phyloP scores from a whole-genome alignment of 2,329 filamentous ascomycete species.

The Fusarium haematococcum region DNA sequence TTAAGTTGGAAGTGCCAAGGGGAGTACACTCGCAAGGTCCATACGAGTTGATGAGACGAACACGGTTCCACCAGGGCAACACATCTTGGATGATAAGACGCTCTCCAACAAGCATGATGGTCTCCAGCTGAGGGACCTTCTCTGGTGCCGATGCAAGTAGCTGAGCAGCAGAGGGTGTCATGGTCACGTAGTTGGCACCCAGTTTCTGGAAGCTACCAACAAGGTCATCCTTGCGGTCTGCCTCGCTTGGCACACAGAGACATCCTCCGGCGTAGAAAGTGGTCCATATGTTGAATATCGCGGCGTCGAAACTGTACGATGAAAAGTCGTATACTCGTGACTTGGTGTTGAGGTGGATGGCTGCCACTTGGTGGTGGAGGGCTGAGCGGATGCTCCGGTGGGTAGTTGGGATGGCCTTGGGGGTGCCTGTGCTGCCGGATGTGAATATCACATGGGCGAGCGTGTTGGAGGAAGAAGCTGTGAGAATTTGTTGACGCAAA shows the following conservation, averaged over 20 bases:
- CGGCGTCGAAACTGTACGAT: constrained; percentile 34
- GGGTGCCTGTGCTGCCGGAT: constrained; percentile 27
- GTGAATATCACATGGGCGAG: constrained; percentile 31
- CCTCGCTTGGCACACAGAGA: constrained; percentile 34
- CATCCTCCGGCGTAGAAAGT: constrained; percentile 28
- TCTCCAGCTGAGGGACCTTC: constrained; percentile 10
- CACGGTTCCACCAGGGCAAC: constrained; percentile 7
- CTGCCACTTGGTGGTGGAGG: not conserved
- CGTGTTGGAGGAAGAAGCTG: not conserved
- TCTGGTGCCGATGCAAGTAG: constrained; percentile 12
- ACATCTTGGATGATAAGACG: constrained; percentile 8
- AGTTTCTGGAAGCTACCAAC: constrained; percentile 1
- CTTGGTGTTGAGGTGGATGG: not conserved
- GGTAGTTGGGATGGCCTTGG: constrained; percentile 18
- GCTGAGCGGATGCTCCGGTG: constrained; percentile 8
- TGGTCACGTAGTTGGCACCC: not conserved
- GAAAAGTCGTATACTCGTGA: constrained; percentile 31
- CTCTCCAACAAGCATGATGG: constrained; percentile 30
- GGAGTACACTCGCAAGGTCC: constrained; percentile 35
- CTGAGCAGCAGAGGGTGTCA: constrained; percentile 25
- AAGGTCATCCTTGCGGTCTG: constrained; percentile 23
- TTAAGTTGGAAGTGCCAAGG: constrained; percentile 3
- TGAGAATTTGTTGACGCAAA: not conserved
- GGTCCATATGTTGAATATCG: constrained; percentile 14
- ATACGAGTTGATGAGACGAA: constrained; percentile 26